Percentiles rank a stretch among this genome's conserved stretches.
phyloP scores from a whole-genome alignment of 202 grass and related monocot genomes.

The Alloteropsis angusta region DNA sequence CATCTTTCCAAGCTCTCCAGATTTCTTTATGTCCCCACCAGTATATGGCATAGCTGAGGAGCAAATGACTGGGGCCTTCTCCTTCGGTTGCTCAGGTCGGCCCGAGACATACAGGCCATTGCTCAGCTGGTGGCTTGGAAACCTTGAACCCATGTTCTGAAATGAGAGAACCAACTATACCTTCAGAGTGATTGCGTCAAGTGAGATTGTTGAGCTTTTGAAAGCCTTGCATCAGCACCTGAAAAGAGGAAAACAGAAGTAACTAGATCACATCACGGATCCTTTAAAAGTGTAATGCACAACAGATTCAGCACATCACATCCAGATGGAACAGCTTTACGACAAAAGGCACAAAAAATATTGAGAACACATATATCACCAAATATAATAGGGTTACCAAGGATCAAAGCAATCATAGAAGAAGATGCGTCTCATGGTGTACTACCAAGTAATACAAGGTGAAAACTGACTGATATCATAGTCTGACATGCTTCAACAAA shows the following conservation, averaged over 20 bases:
- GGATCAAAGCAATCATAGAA: neutral
- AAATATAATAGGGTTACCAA: neutral
- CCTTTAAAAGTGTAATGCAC: neutral
- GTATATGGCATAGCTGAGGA: conserved; percentile 87
- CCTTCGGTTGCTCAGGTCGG: conserved; percentile 77
- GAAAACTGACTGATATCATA: neutral
- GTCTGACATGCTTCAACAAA: neutral
- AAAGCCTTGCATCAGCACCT: conserved; percentile 35
- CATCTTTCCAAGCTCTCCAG: conserved; percentile 95
- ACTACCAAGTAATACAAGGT: neutral
- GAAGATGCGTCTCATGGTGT: neutral
- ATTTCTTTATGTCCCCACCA: conserved; percentile 90
- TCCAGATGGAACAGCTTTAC: neutral
- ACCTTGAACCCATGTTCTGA: conserved; percentile 76
- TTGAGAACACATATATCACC: neutral
- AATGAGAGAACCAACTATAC: conserved; percentile 11
- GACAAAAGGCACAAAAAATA: neutral
- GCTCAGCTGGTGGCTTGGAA: conserved; percentile 82
- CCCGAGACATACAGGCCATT: conserved; percentile 96
- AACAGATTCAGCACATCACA: neutral
- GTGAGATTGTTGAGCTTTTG: conserved; percentile 21
- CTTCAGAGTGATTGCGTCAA: neutral
- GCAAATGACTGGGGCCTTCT: conserved; percentile 65
- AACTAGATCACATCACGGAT: neutral
- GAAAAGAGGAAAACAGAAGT: conserved; percentile 10